Percentiles rank a stretch among this genome's conserved stretches.
phyloP scores from a whole-genome alignment of 768 basidiomycete genomes.

The Suillus luteus region DNA sequence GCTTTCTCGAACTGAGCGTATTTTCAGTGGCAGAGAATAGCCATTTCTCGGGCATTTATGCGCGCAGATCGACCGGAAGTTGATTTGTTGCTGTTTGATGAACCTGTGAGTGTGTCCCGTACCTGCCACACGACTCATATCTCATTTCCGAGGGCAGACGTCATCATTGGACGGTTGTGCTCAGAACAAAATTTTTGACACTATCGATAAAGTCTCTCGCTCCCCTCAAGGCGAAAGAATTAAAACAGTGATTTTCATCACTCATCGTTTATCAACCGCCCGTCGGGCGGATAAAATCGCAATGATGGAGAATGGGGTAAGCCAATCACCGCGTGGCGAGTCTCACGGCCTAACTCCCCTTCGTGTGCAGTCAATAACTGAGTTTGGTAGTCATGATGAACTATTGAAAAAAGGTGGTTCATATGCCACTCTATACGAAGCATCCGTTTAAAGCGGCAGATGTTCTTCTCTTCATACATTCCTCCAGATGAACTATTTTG shows the following conservation, averaged over 20 bases:
- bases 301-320: conserved; percentile 77
- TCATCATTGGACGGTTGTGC: conserved; percentile 80
- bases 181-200: conserved; percentile 78
- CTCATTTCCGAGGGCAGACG: conserved; percentile 46
- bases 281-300: conserved; percentile 85
- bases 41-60: conserved; percentile 87
- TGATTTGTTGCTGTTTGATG: conserved; percentile 82
- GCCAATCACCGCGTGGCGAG: conserved; percentile 21
- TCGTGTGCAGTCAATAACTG: conserved; percentile 59
- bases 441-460: conserved; percentile 51
- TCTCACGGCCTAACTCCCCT: conserved; percentile 26
- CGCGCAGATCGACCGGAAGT: conserved; percentile 72
- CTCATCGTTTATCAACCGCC: conserved; percentile 79
- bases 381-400: conserved; percentile 76
- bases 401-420: conserved; percentile 58
- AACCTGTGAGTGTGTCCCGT: conserved; percentile 57
- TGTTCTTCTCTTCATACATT: background rate
- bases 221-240: conserved; percentile 53
- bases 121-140: conserved; percentile 7
- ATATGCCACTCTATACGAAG: conserved; percentile 70
- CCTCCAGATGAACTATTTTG: conserved; percentile 19
- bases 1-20: conserved; percentile 15
- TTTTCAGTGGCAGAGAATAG: conserved; percentile 81
- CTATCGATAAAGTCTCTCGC: conserved; percentile 65
- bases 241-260: conserved; percentile 82